Evolutionary conservation across 495 filamentous ascomycete species (phyloP).

Genomic region (Astrothelium macrocarpum): DNA sequence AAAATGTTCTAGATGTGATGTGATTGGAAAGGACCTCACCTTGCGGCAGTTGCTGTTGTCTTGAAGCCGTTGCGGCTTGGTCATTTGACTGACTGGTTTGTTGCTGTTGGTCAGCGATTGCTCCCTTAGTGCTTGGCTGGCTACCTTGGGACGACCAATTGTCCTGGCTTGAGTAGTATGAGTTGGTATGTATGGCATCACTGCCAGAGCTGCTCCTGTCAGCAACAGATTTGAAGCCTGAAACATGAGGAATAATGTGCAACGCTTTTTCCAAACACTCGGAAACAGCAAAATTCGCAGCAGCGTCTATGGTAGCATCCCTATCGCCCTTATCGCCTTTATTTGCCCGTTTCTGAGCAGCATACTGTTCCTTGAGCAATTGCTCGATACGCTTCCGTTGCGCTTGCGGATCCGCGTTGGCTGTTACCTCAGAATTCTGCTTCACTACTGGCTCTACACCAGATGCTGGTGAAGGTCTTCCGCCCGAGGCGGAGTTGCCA

Average conservation of each 20-base stretch:
- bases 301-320: slow-evolving; percentile 48
- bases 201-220: slow-evolving; percentile 48
- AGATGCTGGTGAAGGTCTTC: slow-evolving; percentile 21
- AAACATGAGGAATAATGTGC: slow-evolving; percentile 56
- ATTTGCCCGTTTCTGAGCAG: slow-evolving; percentile 46
- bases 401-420: slow-evolving; percentile 70
- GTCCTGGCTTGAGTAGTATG: slow-evolving; percentile 82
- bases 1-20: neutral
- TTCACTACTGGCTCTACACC: slow-evolving; percentile 70
- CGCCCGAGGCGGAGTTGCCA: neutral
- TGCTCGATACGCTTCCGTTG: slow-evolving; percentile 75
- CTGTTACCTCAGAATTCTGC: slow-evolving; percentile 73
- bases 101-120: neutral
- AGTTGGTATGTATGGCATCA: slow-evolving; percentile 84
- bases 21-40: neutral
- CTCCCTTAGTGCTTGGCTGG: slow-evolving; percentile 19
- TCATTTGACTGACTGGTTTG: neutral
- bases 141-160: slow-evolving; percentile 38
- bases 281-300: slow-evolving; percentile 64
- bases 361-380: slow-evolving; percentile 61
- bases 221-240: slow-evolving; percentile 37
- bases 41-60: neutral
- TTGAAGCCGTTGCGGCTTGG: neutral
- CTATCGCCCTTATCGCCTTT: slow-evolving; percentile 43
- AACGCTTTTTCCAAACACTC: slow-evolving; percentile 64